A percentile compares a stretch with the other conserved stretches of the same genome.
Evolutionary conservation across 257 asterid species (phyloP).

Genomic region (Jacaranda copaia): DNA sequence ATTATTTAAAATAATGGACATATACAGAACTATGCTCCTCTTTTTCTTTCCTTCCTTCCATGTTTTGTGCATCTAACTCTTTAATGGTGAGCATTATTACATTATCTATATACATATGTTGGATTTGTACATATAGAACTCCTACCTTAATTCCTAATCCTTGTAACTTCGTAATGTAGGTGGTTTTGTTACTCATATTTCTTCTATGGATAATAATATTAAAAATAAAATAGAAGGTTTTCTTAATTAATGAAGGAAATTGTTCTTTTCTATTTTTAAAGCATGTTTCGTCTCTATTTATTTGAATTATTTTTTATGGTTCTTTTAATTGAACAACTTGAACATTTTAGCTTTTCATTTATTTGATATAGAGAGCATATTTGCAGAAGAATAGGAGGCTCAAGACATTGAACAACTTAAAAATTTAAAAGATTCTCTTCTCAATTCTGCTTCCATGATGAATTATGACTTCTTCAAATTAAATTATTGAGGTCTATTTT

Average conservation of each 20-base stretch:
- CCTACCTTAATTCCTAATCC: background rate
- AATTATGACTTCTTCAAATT: too few relatives aligned
- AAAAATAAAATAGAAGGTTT: conserved; percentile 91
- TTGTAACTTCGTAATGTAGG: conserved; percentile 52
- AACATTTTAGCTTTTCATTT: conserved; percentile 32
- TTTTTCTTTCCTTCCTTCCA: too few relatives aligned
- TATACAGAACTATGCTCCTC: too few relatives aligned
- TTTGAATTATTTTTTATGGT: background rate
- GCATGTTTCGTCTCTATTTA: background rate
- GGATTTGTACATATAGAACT: too few relatives aligned
- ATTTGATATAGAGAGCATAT: conserved; percentile 78
- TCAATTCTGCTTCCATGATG: conserved; percentile 71
- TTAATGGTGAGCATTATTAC: background rate
- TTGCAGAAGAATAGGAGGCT: conserved; percentile 86
- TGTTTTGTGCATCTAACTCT: too few relatives aligned
- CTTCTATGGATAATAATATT: conserved; percentile 67
- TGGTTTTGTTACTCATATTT: conserved; percentile 44
- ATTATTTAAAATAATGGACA: background rate
- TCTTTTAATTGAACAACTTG: background rate
- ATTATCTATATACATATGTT: background rate
- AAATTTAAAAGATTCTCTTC: conserved; percentile 79
- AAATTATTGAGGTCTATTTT: too few relatives aligned
- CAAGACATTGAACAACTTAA: conserved; percentile 91
- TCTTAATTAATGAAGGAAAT: conserved; percentile 34
- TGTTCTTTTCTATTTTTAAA: background rate